A percentile compares a stretch with the other conserved stretches of the same genome.
Conservation (phyloP, 768 basidiomycete genomes). For the Tylopilus sp. region DNA sequence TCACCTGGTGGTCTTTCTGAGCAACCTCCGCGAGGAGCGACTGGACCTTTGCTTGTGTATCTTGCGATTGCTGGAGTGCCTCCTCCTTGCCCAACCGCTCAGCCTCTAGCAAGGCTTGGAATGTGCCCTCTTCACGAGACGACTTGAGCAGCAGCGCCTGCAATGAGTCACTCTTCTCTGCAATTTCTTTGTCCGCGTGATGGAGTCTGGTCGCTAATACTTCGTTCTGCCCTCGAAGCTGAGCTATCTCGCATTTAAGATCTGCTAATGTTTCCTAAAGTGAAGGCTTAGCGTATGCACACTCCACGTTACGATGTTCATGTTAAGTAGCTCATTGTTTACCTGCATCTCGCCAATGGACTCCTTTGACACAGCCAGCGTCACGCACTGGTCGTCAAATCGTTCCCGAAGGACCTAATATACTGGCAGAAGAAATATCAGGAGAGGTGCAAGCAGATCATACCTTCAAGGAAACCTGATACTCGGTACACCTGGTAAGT, state of each 20-base stretch:
- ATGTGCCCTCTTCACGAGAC: constrained; percentile 26
- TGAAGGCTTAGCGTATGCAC: not conserved
- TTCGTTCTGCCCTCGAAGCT: constrained; percentile 23
- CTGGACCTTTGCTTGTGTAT: constrained; percentile 18
- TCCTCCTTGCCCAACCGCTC: constrained; percentile 23
- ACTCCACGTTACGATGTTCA: not conserved
- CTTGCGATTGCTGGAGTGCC: constrained; percentile 14
- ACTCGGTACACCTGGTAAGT: constrained; percentile 17
- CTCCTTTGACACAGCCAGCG: constrained; percentile 53
- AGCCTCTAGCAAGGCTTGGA: constrained; percentile 20
- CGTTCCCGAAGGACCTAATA: constrained; percentile 53
- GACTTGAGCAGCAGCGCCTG: constrained; percentile 20
- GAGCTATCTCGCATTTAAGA: constrained; percentile 14
- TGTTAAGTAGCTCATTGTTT: not conserved
- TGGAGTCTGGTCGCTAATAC: constrained; percentile 15
- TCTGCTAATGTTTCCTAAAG: constrained; percentile 17
- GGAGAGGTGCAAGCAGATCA: not conserved
- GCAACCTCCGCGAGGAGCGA: constrained; percentile 21
- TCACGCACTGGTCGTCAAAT: constrained; percentile 54
- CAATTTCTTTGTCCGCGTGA: constrained; percentile 3
- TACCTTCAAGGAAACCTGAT: constrained; percentile 25
- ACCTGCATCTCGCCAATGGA: constrained; percentile 51
- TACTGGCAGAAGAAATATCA: not conserved
- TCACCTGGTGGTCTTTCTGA: constrained; percentile 15
- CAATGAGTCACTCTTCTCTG: constrained; percentile 10